Base-by-base conservation (phyloP, 306 rosid species). In the Ceratonia siliqua region DNA sequence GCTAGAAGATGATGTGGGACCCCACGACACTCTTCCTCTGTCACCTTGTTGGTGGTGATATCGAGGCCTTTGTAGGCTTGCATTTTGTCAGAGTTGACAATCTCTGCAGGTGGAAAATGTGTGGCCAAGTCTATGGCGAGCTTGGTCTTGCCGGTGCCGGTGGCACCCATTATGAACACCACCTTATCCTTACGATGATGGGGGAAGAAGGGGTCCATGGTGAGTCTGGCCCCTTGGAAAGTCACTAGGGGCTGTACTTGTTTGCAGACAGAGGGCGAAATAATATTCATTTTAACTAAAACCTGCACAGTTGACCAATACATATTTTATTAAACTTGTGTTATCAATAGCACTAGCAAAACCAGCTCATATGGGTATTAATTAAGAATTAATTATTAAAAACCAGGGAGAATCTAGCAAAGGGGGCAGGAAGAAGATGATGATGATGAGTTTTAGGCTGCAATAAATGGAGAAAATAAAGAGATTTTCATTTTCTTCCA, bases 41-140 rank as follows among this genome's bases (percentile, higher is more conserved):
- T 87, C 0, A 90, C 92, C 78, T 92, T 92, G 63, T 92, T 92
- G 58, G 97, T 92, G 42, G 88, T 74, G 10, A 90, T 82, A 36
- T 92, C 92, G 2, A 92, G 84, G 9, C 96, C 94, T 12, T 82
- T 75, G 79, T 92, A 90, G 8, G 88, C 87, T 90, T 92, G 97
- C 67, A 92, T 90, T 84, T 92, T 92, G 81, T 92, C 97, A 0
- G 97, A 90, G 70, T 92, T 92, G 3, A 92, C 83, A 21, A 92
- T 80, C 79, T 92, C 97, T 0, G 92, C 90, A 4, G 88, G 82
- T 0, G 75, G 81, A 10, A 83, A 82, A 36, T 75, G 86, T 13
- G 85, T 72, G 33, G 97, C 96, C 30, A 92, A 77, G 79, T 92
- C 94, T 35, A 92, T 81, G 43, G 97, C 96, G 2, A 92, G 82